Percentiles rank a stretch among this genome's conserved stretches.
These are phyloP conservation scores for Diaporthe sp. DNA, from an alignment of 2,329 filamentous ascomycete species.

Conservation along the genomic window DNA sequence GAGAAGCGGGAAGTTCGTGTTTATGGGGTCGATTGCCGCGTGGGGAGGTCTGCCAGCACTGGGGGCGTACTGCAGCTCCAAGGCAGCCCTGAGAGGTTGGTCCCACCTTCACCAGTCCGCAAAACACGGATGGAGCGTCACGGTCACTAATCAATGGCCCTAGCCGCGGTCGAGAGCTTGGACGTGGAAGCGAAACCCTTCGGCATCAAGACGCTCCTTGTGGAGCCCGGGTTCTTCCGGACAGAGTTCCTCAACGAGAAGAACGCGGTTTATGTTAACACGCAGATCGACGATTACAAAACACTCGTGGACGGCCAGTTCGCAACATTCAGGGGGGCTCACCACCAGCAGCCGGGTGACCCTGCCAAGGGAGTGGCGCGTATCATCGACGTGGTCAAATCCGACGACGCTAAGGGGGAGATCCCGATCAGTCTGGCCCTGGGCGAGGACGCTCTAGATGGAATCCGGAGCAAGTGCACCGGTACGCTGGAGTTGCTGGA, in stretches of 20 bases:
- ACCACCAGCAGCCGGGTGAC: slow-evolving; percentile 69
- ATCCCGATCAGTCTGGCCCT: neutral
- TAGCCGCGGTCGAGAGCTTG: neutral
- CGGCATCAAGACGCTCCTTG: slow-evolving; percentile 42
- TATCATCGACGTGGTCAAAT: slow-evolving; percentile 62
- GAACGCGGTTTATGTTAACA: slow-evolving; percentile 48
- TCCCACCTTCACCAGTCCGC: neutral
- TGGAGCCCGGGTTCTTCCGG: slow-evolving; percentile 69
- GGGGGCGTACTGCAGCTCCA: neutral
- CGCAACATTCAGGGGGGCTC: slow-evolving; percentile 50
- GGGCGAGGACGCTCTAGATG: neutral
- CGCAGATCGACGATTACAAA: neutral
- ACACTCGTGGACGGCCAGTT: slow-evolving; percentile 44
- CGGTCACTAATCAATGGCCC: neutral
- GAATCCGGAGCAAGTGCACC: neutral
- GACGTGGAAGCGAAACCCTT: neutral
- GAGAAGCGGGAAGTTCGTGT: neutral
- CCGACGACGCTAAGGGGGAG: neutral
- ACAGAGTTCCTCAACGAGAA: slow-evolving; percentile 61
- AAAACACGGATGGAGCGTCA: no score
- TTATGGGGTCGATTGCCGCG: neutral
- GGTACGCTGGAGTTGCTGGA: neutral
- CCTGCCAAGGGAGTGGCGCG: slow-evolving; percentile 65
- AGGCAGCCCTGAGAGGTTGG: neutral
- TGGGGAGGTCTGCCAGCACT: neutral